Evolutionary conservation across 345 rosid genomes (phyloP).

Genomic region (Combretum micranthum): DNA sequence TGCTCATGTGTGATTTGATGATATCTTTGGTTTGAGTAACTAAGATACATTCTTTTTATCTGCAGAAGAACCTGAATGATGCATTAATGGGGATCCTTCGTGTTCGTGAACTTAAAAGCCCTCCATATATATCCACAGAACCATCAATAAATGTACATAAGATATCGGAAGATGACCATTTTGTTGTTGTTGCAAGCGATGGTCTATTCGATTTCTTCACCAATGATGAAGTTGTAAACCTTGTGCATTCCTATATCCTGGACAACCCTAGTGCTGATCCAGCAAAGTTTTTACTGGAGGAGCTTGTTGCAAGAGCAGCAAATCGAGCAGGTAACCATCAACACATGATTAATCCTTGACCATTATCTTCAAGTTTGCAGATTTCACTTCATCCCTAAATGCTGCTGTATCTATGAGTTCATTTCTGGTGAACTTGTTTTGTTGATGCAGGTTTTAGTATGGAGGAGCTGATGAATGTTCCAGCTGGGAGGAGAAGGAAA

Average conservation of each 20-base stretch:
- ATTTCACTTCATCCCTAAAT: no score
- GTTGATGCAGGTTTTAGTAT: constrained; percentile 56
- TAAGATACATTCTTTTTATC: not conserved
- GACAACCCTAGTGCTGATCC: constrained; percentile 78
- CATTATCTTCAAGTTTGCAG: no score
- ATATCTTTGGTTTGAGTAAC: not conserved
- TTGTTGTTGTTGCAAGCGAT: constrained; percentile 87
- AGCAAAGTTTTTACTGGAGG: constrained; percentile 76
- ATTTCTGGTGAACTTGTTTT: not conserved
- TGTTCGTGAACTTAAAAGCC: constrained; percentile 80
- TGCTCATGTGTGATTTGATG: not conserved
- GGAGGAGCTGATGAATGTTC: constrained; percentile 86
- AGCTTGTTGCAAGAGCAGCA: constrained; percentile 80
- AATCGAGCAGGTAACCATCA: constrained; percentile 60
- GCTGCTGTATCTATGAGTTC: no score
- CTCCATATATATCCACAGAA: constrained; percentile 77
- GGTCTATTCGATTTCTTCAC: constrained; percentile 89
- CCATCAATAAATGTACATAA: constrained; percentile 74
- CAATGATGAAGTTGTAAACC: constrained; percentile 76
- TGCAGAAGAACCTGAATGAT: constrained; percentile 75
- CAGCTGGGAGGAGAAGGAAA: constrained; percentile 91
- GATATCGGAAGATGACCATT: constrained; percentile 69
- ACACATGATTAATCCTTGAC: no score
- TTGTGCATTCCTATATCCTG: constrained; percentile 49
- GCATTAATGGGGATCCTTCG: constrained; percentile 93